These are phyloP conservation scores for Syzygium aqueum DNA, from an alignment of 345 rosid genomes.

Conservation along the genomic window DNA sequence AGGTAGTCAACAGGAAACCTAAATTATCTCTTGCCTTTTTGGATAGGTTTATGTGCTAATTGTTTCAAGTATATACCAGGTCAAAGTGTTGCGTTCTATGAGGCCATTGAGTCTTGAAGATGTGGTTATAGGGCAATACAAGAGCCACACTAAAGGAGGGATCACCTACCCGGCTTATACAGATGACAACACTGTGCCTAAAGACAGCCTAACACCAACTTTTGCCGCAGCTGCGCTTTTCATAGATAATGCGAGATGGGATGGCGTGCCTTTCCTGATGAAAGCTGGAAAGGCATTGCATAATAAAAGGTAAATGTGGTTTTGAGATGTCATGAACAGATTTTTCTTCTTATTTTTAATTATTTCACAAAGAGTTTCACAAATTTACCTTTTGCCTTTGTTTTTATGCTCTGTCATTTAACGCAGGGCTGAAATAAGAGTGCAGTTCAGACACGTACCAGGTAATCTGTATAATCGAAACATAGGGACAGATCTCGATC, in stretches of 20 bases:
- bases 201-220: constrained; percentile 86
- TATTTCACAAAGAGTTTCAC: not conserved
- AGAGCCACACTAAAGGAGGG: constrained; percentile 86
- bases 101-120: constrained; percentile 76
- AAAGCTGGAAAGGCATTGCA: constrained; percentile 98
- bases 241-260: constrained; percentile 98
- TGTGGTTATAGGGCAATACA: constrained; percentile 85
- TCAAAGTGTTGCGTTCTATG: constrained; percentile 95
- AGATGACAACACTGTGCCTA: constrained; percentile 87
- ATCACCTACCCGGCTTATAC: constrained; percentile 70
- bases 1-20: constrained; percentile 29
- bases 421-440: constrained; percentile 92
- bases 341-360: not conserved
- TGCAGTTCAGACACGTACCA: constrained; percentile 96
- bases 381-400: not conserved
- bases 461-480: constrained; percentile 82
- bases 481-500: constrained; percentile 75
- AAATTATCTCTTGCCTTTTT: not conserved
- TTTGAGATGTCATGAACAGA: not conserved
- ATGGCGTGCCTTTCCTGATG: constrained; percentile 96
- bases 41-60: not conserved
- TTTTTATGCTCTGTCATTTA: not conserved
- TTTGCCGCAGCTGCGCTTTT: constrained; percentile 99
- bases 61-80: constrained; percentile 34
- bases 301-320: constrained; percentile 42